Evolutionary conservation across 306 rosid genomes (phyloP), one percentile per base, ranked within the genome.

Genomic region (Vigna angularis): DNA sequence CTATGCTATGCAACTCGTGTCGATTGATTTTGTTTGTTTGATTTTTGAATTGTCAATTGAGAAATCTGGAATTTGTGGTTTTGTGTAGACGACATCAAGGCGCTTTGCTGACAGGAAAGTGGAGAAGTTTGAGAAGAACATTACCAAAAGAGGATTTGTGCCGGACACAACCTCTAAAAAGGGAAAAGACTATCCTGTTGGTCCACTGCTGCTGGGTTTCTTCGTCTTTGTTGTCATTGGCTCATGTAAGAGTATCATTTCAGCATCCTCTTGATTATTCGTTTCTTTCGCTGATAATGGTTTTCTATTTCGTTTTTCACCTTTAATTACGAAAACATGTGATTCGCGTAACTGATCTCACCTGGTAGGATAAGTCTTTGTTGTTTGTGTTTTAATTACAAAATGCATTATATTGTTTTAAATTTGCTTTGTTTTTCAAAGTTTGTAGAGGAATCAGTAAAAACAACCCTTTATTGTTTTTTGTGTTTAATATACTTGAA

Each of bases 151-250:
- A 91, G 99, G 99, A 44, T 67, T 85, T 81, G 98, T 96, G 81
- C 96, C 96, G 17, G 98, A 96, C 82, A 88, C 96, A 16, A 75
- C 88, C 30, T 13, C 90, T 48, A 96, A 96, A 84, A 96, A 96
- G 75, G 94, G 89, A 24, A 96, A 87, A 79, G 97, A 96, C 77
- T 96, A 96, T 58, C 98, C 97, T 3, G 98, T 96, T 75, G 98
- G 99, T 5, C 98, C 99, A 7, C 1, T 93, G 24, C 84, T 93
- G 70, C 94, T 96, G 1, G 99, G 99, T 10, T 96, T 96, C 98
- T 93, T 96, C 87, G 6, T 96, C 56, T 96, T 96, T 62, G 99
- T 96, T 63, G 98, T 96, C 85, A 88, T 96, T 42, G 99, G 99
- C 44, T 96, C 99, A 81, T 96, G 99, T 95, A 90, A 85, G 94